phyloP scores from a whole-genome alignment of 164 flowering plant species.

The Annona cherimola region DNA sequence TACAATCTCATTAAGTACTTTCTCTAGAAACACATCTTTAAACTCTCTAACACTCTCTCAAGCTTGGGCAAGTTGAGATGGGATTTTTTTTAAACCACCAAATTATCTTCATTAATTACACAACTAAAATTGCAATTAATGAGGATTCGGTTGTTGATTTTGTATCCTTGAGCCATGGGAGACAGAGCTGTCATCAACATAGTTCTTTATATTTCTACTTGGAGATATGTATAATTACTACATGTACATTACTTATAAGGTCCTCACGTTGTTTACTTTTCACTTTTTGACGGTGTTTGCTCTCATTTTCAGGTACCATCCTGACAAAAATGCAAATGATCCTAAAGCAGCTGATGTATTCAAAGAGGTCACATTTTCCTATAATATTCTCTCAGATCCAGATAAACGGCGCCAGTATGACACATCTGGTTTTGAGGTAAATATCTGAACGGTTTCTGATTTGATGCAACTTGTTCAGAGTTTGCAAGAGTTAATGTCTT shows the following conservation, averaged over 20 bases:
- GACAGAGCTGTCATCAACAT: too few species aligned
- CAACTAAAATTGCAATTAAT: too few species aligned
- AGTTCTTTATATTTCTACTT: background rate
- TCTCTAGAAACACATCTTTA: too few species aligned
- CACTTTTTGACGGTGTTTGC: background rate
- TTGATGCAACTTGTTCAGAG: background rate
- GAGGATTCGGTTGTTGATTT: too few species aligned
- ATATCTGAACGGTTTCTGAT: background rate
- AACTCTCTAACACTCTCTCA: too few species aligned
- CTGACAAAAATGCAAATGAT: conserved; percentile 98
- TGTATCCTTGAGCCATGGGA: too few species aligned
- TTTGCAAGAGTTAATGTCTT: background rate
- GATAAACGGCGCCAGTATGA: conserved; percentile 88
- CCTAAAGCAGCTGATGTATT: conserved; percentile 90
- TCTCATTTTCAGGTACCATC: conserved; percentile 68
- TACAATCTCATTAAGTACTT: too few species aligned
- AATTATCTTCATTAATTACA: too few species aligned
- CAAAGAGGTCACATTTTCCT: conserved; percentile 87
- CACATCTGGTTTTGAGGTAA: conserved; percentile 89
- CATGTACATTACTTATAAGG: background rate
- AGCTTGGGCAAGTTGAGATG: too few species aligned
- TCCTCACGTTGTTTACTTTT: background rate
- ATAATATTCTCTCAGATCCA: conserved; percentile 80
- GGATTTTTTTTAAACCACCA: too few species aligned
- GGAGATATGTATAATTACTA: background rate